These are phyloP conservation scores for Tubosaeta sp. DNA, from an alignment of 768 basidiomycete genomes.

Conservation along the genomic window DNA sequence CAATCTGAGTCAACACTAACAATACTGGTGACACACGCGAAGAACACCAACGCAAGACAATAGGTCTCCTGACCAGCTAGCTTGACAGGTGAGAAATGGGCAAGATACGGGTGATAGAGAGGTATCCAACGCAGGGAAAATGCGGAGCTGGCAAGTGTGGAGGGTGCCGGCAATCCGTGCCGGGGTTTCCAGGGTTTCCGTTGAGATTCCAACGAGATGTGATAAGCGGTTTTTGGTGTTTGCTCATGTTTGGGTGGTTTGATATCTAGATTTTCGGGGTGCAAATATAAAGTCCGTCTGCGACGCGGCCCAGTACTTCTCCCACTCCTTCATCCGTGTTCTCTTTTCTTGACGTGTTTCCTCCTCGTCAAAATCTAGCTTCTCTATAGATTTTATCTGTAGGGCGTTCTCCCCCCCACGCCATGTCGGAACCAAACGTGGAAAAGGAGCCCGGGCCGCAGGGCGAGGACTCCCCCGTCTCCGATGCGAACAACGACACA, in stretches of 20 bases:
- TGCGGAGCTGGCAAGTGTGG: constrained; percentile 10
- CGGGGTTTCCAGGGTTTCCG: constrained; percentile 24
- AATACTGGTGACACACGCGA: no score
- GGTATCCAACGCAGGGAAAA: constrained; percentile 15
- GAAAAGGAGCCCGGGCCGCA: constrained; percentile 67
- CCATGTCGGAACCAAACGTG: constrained; percentile 39
- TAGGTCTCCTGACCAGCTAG: background rate
- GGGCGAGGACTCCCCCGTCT: constrained; percentile 41
- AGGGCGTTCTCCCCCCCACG: constrained; percentile 18
- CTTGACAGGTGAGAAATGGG: background rate
- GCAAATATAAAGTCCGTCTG: constrained; percentile 34
- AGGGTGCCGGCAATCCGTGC: constrained; percentile 12
- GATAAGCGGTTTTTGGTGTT: constrained; percentile 22
- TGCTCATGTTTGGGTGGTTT: constrained; percentile 23
- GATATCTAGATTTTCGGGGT: constrained; percentile 24
- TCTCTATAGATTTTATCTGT: constrained; percentile 26
- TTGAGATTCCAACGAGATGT: constrained; percentile 21
- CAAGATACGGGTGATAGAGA: background rate
- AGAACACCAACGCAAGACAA: background rate
- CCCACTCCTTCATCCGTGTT: constrained; percentile 29
- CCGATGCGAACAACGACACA: constrained; percentile 22
- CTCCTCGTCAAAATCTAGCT: constrained; percentile 11
- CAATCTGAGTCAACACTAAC: no score
- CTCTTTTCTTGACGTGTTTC: constrained; percentile 3
- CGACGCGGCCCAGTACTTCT: constrained; percentile 24